Base-by-base conservation (phyloP, 2,329 filamentous ascomycete genomes). In the Claviceps sp. region DNA sequence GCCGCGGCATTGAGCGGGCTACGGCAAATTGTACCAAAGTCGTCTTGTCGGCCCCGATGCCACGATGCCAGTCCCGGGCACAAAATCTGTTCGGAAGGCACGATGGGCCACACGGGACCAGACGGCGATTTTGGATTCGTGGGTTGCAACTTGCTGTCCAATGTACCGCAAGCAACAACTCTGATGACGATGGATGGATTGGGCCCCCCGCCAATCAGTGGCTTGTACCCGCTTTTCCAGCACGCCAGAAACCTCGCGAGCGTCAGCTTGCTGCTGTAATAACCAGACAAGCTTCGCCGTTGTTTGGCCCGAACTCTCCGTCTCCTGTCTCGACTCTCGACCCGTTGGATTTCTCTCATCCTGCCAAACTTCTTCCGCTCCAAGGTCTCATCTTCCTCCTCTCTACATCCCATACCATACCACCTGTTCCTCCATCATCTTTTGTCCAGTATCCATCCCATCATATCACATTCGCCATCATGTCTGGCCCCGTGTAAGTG, bases 401-500 rank as follows among this genome's bases (percentile, higher is more conserved):
- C 13, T 24, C 41, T 54, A 54, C 54, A 48, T 51, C 57, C 50
- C 57, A 54, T 47, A 57, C 57, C 39, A 48, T 30, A 46, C 55
- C 22, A 56, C 17, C 50, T 16, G 37, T 55, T 34, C 26, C 4
- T 19, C 5, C 48, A 48, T 24, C 37, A 48, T 26, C 50, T 50
- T 44, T 48, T 40, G 50, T 16, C 22, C 14, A 16, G 24, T n/a
- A 51, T 50, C 44, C 11, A 43, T 50, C 8, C n/a, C 41, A 46
- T 17, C 37, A 47, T 24, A 52, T 22, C 37, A 41, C 44, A 19
- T 38, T 50, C 49, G 45, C 52, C 70, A 77, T 70, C 70, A 81
- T 82, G 78, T 81, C 78, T 76, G 77, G 77, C 68, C 70, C 81
- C 71, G 79, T 81, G 81, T 84, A 80, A 83, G 81, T 82, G 52